Base-by-base conservation (phyloP, 2,329 filamentous ascomycete genomes). In the Phaeosphaeriaceae sp. region DNA sequence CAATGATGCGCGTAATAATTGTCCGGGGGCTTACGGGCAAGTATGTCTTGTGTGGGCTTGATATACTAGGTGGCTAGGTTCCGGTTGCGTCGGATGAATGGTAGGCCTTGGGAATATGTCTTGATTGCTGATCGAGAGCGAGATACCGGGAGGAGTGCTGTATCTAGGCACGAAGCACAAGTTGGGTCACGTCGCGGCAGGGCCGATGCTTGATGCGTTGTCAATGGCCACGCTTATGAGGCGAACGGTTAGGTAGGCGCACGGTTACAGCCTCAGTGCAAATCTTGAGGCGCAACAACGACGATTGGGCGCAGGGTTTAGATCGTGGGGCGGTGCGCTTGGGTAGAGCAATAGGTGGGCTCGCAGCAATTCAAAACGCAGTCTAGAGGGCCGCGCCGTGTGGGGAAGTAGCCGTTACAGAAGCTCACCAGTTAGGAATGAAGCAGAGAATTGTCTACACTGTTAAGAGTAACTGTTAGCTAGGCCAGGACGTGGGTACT, bases 141-240 rank as follows among this genome's bases (percentile, higher is more conserved):
- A 59, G 63, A 63, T 62, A 57, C 61, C 54, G 60, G 59, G 57
- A 58, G 32, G 52, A 58, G 57, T 50, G 59, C 58, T 60, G 61
- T 66, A 52, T 60, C 66, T 67, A 63, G 64, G 58, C 63, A 60
- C 53, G 56, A 54, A 59, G 60, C 55, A 59, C 51, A 59, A 55
- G 61, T 52, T 65, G 54, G 64, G 64, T 73, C 70, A 73, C 67
- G 68, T 72, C 64, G 67, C 66, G 56, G 61, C 60, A 67, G 60
- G 61, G 54, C 60, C 58, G 68, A 68, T 70, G 71, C 60, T 71
- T 67, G 71, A 74, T 74, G 72, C 65, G 72, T 69, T 74, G 72
- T 73, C 72, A 74, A 73, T 74, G 71, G 70, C 70, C 68, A 70
- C 65, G 67, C 69, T 70, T 70, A 64, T 67, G 68, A 70, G 69